Percentiles rank a stretch among this genome's conserved stretches.
phyloP scores from a whole-genome alignment of 148 eudicot genomes.

The Tetragonia tetragonoides region DNA sequence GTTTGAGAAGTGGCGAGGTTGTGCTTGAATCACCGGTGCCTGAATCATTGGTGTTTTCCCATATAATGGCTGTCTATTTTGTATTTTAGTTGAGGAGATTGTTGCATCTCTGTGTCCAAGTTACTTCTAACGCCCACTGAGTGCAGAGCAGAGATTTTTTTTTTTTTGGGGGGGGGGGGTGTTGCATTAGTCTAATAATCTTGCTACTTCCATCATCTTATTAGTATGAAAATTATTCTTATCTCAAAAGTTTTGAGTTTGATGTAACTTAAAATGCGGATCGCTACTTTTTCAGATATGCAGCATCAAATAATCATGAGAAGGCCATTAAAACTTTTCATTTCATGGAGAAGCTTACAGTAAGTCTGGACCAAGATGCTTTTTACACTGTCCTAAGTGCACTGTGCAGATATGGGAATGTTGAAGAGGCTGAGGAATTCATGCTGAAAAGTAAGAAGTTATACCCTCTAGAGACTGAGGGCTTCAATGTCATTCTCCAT shows the following conservation, averaged over 20 bases:
- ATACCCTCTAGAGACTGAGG: constrained; percentile 71
- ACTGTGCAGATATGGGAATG: constrained; percentile 70
- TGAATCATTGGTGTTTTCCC: not conserved
- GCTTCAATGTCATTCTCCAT: constrained; percentile 77
- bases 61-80: not conserved
- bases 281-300: constrained; percentile 50
- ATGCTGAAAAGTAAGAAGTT: constrained; percentile 66
- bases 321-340: constrained; percentile 79
- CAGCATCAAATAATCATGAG: constrained; percentile 59
- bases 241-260: not conserved
- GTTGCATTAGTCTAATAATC: not conserved
- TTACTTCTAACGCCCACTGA: no score
- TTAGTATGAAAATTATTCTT: not conserved
- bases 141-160: not conserved
- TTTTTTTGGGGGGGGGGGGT: not conserved
- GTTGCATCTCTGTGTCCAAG: not conserved
- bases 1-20: not conserved
- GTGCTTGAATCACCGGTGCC: not conserved
- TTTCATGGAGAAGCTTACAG: constrained; percentile 66
- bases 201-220: not conserved
- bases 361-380: constrained; percentile 57
- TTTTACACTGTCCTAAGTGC: constrained; percentile 55
- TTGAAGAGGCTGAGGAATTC: constrained; percentile 90
- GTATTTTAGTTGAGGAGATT: not conserved
- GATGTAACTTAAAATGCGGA: not conserved